A percentile compares a stretch with the other conserved stretches of the same genome.
phyloP scores from a whole-genome alignment of 495 filamentous ascomycete genomes.

The Xanthoparmelia taractica region DNA sequence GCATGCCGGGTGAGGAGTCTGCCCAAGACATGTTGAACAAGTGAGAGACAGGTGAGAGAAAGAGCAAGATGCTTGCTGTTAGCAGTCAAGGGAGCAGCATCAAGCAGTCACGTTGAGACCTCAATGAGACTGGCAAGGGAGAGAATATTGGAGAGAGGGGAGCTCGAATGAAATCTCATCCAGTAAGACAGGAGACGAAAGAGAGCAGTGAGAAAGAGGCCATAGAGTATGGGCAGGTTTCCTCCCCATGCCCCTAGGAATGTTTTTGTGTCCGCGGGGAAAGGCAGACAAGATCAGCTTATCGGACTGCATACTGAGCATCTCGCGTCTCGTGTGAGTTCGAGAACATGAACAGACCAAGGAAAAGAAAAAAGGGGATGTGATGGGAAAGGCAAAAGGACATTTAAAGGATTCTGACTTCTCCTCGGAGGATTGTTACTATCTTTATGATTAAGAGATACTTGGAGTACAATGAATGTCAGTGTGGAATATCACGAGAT shows the following conservation, averaged over 20 bases:
- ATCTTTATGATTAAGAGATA: too few relatives aligned
- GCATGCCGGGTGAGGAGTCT: slow-evolving; percentile 29
- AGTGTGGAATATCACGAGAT: too few relatives aligned
- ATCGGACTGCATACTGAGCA: neutral
- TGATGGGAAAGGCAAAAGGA: neutral
- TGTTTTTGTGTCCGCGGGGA: too few relatives aligned
- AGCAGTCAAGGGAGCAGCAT: neutral
- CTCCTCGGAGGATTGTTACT: slow-evolving; percentile 13
- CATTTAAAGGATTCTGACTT: slow-evolving; percentile 7
- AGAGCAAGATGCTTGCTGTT: neutral
- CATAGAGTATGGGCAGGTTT: neutral
- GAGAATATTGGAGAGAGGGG: neutral
- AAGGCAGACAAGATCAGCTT: slow-evolving; percentile 4
- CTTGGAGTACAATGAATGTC: too few relatives aligned
- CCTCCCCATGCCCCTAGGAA: too few relatives aligned
- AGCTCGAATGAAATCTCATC: slow-evolving; percentile 14
- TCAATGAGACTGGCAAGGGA: neutral
- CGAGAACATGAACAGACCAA: too few relatives aligned
- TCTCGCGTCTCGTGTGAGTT: too few relatives aligned
- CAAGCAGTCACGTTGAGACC: slow-evolving; percentile 5
- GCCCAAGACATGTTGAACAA: slow-evolving; percentile 27
- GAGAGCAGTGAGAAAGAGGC: neutral
- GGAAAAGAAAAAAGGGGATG: too few relatives aligned
- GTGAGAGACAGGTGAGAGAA: neutral
- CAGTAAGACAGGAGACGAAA: neutral